phyloP scores from a whole-genome alignment of 495 filamentous ascomycete species.

The Chaetomium tenue region DNA sequence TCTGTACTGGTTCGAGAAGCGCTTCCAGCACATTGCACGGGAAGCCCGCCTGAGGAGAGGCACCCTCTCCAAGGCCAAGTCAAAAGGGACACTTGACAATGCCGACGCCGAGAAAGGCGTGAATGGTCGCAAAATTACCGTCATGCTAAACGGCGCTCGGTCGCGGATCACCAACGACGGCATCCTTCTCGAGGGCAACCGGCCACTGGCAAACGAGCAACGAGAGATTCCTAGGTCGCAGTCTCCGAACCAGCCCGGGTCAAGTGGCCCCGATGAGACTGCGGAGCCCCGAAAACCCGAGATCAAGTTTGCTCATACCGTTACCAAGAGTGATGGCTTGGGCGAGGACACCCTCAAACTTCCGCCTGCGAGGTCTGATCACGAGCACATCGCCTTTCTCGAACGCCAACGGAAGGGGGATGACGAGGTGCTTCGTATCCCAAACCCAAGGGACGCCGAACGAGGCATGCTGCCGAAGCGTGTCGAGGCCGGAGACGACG shows the following conservation, averaged over 20 bases:
- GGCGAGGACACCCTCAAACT: constrained; percentile 40
- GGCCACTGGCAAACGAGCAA: constrained; percentile 17
- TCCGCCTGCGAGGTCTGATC: constrained; percentile 58
- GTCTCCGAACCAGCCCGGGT: constrained; percentile 1
- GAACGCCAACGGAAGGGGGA: constrained; percentile 77
- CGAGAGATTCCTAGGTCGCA: constrained; percentile 11
- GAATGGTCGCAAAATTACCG: constrained; percentile 66
- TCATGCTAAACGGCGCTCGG: constrained; percentile 57
- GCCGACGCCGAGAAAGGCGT: constrained; percentile 65
- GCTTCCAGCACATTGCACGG: constrained; percentile 66
- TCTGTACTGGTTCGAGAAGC: constrained; percentile 96
- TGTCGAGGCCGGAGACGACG: constrained; percentile 51
- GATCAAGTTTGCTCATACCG: constrained; percentile 63
- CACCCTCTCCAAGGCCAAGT: constrained; percentile 52
- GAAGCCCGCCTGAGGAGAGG: constrained; percentile 45
- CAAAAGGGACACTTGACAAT: constrained; percentile 55
- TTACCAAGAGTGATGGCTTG: constrained; percentile 49
- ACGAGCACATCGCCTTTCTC: constrained; percentile 81
- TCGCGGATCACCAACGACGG: constrained; percentile 51
- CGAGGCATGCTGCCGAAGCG: constrained; percentile 67
- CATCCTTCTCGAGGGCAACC: constrained; percentile 35
- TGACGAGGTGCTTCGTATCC: constrained; percentile 74
- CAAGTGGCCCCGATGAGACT: constrained; percentile 31
- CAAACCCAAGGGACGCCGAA: constrained; percentile 83
- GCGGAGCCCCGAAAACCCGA: constrained; percentile 35